phyloP scores from a whole-genome alignment of 441 rosid genomes.

The Croton laevigatus region DNA sequence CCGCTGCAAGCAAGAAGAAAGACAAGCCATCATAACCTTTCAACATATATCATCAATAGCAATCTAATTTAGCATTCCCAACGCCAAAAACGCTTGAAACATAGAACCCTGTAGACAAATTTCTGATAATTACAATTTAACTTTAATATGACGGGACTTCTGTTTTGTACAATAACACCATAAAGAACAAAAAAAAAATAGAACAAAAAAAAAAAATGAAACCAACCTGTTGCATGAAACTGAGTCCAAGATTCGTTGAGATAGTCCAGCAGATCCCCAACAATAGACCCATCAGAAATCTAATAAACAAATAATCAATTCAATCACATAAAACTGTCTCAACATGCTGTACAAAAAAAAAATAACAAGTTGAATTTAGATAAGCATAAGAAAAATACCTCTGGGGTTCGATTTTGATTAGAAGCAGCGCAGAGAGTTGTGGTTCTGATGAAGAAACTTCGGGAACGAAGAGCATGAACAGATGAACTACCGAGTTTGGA shows the following conservation, averaged over 20 bases:
- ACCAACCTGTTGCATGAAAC: conserved; percentile 80
- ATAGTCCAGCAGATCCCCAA: conserved; percentile 73
- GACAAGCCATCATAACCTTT: background rate
- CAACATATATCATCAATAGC: background rate
- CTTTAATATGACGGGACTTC: background rate
- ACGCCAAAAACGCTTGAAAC: background rate
- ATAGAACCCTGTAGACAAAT: background rate
- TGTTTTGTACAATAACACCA: background rate
- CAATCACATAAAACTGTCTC: background rate
- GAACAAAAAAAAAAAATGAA: background rate
- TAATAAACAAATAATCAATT: background rate
- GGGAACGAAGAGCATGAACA: conserved; percentile 25
- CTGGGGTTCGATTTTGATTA: background rate
- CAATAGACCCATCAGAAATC: conserved; percentile 38
- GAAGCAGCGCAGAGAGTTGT: conserved; percentile 32
- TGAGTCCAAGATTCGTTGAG: conserved; percentile 97
- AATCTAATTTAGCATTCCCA: background rate
- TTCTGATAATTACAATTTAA: background rate
- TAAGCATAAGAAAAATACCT: conserved; percentile 18
- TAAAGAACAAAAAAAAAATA: background rate
- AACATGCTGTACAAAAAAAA: background rate
- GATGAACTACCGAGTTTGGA: conserved; percentile 26
- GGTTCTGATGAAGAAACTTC: conserved; percentile 34
- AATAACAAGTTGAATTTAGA: background rate
- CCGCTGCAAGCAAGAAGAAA: conserved; percentile 46